Evolutionary conservation across 2,329 filamentous ascomycete species (phyloP), one percentile per base, ranked within the genome.

Genomic region (Diaporthe sp.): DNA sequence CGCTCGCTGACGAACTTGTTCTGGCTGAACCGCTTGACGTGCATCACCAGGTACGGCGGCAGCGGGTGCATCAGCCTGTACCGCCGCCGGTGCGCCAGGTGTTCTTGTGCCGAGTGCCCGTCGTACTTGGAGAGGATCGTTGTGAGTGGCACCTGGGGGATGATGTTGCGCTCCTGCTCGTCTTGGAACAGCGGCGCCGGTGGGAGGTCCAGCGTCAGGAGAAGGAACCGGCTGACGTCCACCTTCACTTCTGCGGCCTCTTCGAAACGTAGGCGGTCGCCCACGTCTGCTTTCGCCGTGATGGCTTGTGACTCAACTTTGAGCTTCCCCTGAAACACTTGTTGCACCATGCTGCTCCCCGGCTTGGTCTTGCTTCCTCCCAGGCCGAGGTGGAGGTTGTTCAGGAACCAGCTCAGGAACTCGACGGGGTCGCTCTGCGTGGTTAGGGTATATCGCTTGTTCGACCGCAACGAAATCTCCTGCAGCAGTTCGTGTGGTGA

Each of bases 1-100:
- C 97, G 94, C 85, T 98, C 96, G 2, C 94, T 91, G 28, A 99
- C 94, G 82, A 99, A 99, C 84, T 98, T 98, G 88, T 99, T 99
- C 79, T 94, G 93, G 79, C 93, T 95, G 89, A 99, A 99, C 79
- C 97, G 95, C 87, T 98, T 98, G 87, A 98, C 93, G 86, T 99
- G 96, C 86, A 99, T 95, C 72, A 97, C 88, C 25, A 99, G 91
- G 82, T 94, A 98, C 0, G 96, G 96, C 0, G 97, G 97, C 0
- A 99, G 89, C 0, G 97, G 97, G 81, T 98, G 96, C 65, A 98
- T 87, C 6, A 99, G 89, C 22, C 96, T 92, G 85, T 98, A 98
- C 46, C 97, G 93, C 80, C 96, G 94, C 78, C 97, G 92, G 80
- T 96, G 94, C 72, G 95, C 94, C 79, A 96, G 91, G 81, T 96